phyloP scores from a whole-genome alignment of 495 filamentous ascomycete species.

The Friedmanniomyces simplex region DNA sequence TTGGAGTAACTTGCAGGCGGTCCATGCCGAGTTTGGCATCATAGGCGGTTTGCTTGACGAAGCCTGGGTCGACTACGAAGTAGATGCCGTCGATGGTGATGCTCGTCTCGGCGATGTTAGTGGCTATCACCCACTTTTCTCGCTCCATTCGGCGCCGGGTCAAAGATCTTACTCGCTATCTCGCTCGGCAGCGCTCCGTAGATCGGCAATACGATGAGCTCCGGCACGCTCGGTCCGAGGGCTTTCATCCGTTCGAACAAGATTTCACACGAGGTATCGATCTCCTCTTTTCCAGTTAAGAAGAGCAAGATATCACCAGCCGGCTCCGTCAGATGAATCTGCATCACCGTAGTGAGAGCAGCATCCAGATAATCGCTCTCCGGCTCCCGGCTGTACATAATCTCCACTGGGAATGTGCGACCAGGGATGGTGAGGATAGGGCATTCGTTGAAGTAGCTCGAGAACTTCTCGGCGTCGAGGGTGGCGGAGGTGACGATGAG shows the following conservation, averaged over 20 bases:
- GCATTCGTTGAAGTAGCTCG: slow-evolving; percentile 83
- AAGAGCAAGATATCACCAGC: slow-evolving; percentile 90
- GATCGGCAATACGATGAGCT: slow-evolving; percentile 85
- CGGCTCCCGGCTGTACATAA: slow-evolving; percentile 87
- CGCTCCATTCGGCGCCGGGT: slow-evolving; percentile 76
- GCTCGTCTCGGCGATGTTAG: slow-evolving; percentile 96
- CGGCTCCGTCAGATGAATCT: slow-evolving; percentile 89
- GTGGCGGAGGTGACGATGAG: slow-evolving; percentile 95
- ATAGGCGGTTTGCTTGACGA: slow-evolving; percentile 95
- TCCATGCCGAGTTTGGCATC: slow-evolving; percentile 98
- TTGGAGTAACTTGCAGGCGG: slow-evolving; percentile 83
- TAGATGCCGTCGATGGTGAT: slow-evolving; percentile 97
- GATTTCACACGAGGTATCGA: slow-evolving; percentile 89
- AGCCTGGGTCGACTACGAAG: slow-evolving; percentile 94
- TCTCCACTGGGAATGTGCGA: slow-evolving; percentile 86
- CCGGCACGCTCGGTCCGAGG: slow-evolving; percentile 78
- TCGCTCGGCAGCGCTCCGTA: slow-evolving; percentile 89
- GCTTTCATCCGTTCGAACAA: slow-evolving; percentile 95
- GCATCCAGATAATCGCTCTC: slow-evolving; percentile 94
- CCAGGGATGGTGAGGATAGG: slow-evolving; percentile 96
- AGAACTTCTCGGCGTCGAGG: slow-evolving; percentile 95
- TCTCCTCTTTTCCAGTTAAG: slow-evolving; percentile 95
- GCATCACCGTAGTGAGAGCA: slow-evolving; percentile 93
- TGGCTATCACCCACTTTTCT: slow-evolving; percentile 96
- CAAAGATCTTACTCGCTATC: slow-evolving; percentile 90